phyloP scores from a whole-genome alignment of 257 asterid genomes.

The Petrea volubilis region DNA sequence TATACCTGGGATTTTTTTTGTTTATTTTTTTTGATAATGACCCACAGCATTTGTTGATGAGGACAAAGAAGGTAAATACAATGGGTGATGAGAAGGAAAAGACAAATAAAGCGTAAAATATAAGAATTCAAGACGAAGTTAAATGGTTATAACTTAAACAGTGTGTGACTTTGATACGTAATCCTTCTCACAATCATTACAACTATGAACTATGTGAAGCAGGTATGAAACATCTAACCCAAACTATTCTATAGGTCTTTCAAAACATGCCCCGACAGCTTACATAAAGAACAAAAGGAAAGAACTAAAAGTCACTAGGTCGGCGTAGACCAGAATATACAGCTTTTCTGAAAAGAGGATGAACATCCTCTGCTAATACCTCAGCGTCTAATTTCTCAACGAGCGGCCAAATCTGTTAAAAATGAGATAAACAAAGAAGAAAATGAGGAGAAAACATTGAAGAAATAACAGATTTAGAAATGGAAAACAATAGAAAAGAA shows the following conservation, averaged over 20 bases:
- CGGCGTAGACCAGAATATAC: constrained; percentile 77
- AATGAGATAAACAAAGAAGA: constrained; percentile 10
- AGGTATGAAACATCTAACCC: constrained; percentile 1
- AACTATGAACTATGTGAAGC: neutral
- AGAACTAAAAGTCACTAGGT: constrained; percentile 37
- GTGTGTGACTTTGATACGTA: neutral
- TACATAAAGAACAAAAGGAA: neutral
- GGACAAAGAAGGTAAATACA: too few species aligned
- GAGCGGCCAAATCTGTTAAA: constrained; percentile 77
- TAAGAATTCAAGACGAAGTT: too few species aligned
- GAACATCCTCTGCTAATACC: constrained; percentile 72
- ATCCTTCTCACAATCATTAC: neutral
- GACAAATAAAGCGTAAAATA: too few species aligned
- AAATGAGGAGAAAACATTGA: neutral
- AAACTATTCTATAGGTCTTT: constrained; percentile 6
- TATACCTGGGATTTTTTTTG: too few species aligned
- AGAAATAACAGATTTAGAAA: neutral
- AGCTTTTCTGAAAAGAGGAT: constrained; percentile 73
- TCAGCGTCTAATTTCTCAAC: constrained; percentile 77
- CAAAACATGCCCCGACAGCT: neutral
- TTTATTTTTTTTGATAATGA: too few species aligned
- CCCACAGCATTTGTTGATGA: too few species aligned
- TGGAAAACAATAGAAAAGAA: neutral
- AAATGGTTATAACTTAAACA: neutral
- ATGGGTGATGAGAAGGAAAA: too few species aligned